Evolutionary conservation across 2,329 filamentous ascomycete genomes (phyloP).

Genomic region (Claviceps sp.): DNA sequence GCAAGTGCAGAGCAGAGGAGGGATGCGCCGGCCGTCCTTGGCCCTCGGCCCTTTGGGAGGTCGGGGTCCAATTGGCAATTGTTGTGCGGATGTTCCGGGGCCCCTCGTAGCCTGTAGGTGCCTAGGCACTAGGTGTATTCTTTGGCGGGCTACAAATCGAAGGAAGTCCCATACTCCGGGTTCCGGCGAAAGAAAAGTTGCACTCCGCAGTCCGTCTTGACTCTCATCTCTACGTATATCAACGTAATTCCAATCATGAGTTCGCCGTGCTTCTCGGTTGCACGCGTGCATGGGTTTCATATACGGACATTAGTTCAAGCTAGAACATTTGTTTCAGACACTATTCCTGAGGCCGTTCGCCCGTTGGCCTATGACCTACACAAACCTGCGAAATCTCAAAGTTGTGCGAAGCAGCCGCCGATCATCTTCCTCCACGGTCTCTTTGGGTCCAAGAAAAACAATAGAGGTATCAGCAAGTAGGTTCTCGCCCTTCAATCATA

Average conservation of each 20-base stretch:
- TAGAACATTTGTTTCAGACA: neutral
- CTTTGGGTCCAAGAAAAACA: constrained; percentile 93
- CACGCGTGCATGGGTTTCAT: neutral
- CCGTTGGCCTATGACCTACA: constrained; percentile 54
- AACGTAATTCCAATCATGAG: neutral
- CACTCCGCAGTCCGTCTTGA: too few relatives aligned
- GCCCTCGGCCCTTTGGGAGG: too few relatives aligned
- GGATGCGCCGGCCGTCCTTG: too few relatives aligned
- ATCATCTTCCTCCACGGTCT: constrained; percentile 86
- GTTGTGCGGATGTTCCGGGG: too few relatives aligned
- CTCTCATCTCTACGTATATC: too few relatives aligned
- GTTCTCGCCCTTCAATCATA: constrained; percentile 17
- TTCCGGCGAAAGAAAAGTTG: too few relatives aligned
- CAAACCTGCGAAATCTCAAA: constrained; percentile 33
- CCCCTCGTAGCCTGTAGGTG: too few relatives aligned
- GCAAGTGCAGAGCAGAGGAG: too few relatives aligned
- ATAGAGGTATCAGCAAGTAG: constrained; percentile 87
- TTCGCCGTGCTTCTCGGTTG: neutral
- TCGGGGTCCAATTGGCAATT: too few relatives aligned
- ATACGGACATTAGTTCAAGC: neutral
- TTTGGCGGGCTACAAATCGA: too few relatives aligned
- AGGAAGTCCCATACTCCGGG: too few relatives aligned
- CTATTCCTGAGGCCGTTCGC: constrained; percentile 7
- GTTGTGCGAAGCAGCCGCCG: constrained; percentile 35
- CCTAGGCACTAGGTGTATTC: too few relatives aligned